Evolutionary conservation across 1,139 yeast species (phyloP).

Genomic region (Spathaspora sp.): DNA sequence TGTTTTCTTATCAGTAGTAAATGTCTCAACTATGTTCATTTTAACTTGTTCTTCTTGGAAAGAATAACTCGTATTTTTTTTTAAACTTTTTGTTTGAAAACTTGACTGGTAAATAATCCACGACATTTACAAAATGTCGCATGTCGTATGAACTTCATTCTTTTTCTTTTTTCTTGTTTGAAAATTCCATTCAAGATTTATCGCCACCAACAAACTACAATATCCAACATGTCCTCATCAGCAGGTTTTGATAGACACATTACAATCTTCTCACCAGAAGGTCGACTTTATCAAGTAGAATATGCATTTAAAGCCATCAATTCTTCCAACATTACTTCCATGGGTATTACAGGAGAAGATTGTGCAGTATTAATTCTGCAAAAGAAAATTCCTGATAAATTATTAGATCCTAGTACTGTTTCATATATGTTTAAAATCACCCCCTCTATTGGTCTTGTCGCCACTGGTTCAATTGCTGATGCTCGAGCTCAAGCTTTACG

Average conservation of each 20-base stretch:
- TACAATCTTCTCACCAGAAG: constrained; percentile 97
- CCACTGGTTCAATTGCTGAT: constrained; percentile 96
- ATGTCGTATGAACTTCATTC: background rate
- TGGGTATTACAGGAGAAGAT: constrained; percentile 85
- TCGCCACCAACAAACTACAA: background rate
- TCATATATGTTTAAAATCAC: constrained; percentile 83
- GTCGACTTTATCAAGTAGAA: constrained; percentile 94
- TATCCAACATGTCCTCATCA: constrained; percentile 42
- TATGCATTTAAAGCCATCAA: constrained; percentile 98
- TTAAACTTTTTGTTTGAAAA: background rate
- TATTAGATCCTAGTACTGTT: constrained; percentile 82
- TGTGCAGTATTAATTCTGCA: constrained; percentile 91
- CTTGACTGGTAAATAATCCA: background rate
- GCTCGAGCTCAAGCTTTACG: constrained; percentile 88
- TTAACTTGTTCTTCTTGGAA: background rate
- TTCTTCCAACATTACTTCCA: constrained; percentile 83
- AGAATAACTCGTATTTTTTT: background rate
- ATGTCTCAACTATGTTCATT: constrained; percentile 24
- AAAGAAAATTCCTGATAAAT: constrained; percentile 93
- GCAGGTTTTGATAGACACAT: constrained; percentile 97
- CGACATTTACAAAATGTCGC: constrained; percentile 5
- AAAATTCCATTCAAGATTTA: background rate
- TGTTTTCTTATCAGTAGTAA: constrained; percentile 58
- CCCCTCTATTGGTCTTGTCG: constrained; percentile 81
- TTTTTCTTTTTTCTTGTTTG: background rate